Base-by-base conservation (phyloP, 2,329 filamentous ascomycete species). In the Venturia carpophila region DNA sequence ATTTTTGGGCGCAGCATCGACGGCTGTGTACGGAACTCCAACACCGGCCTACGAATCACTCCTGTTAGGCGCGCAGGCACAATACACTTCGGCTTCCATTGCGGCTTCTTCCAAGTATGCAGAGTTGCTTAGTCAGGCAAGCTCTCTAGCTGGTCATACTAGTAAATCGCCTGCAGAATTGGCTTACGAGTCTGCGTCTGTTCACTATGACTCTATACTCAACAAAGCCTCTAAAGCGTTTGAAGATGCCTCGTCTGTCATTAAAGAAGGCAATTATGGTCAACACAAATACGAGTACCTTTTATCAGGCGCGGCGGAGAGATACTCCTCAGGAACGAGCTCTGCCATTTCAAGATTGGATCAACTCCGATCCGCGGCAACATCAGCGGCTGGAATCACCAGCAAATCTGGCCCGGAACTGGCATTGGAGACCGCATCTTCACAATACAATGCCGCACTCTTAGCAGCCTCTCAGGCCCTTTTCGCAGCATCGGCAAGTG, bases 1-100 rank as follows among this genome's bases (percentile, higher is more conserved):
- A 62, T 93, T 94, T 71, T 69, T 94, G 1, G 81, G 81, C 15
- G 86, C 87, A 5, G 90, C 89, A 9, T 91, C 88, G 11, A 85
- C 83, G 43, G 89, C 87, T 24, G 79, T 91, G 49, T 87, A 84
- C 65, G 85, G 85, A 7, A 84, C 84, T 13, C 83, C 86, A 19
- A 87, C 84, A 0, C 82, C 85, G 2, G 85, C 80, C 0, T 76
- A 85, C 62, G 69, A 74, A 61, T 55, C 63, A n/a, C 21, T 63
- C 4, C 39, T 68, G 7, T 56, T 65, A n/a, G 66, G 47, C 5
- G 69, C 68, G 0, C 67, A 73, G 62, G 71, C 69, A 60, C 71
- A 73, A 21, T 77, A 77, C 68, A 70, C 69, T 64, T 85, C 85
- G 10, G 74, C 74, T 58, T 65, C 74, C 17, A 68, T 68, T 24